Evolutionary conservation across 495 filamentous ascomycete genomes (phyloP).

Genomic region (Pyrenula aspistea): DNA sequence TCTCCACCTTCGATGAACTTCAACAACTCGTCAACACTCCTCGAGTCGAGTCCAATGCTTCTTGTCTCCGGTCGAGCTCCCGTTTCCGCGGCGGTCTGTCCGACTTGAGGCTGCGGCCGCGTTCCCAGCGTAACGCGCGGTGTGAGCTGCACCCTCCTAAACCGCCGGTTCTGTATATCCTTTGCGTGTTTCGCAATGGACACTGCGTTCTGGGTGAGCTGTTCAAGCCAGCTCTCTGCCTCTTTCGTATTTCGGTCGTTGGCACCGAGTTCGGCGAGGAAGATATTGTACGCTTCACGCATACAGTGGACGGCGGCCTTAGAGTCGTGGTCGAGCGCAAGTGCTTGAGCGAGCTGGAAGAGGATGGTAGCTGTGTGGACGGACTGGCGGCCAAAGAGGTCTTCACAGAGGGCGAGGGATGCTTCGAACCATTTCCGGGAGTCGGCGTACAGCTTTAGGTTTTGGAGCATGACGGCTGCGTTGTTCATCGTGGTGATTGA

Average conservation of each 20-base stretch:
- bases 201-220: conserved; percentile 89
- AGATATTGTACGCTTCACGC: conserved; percentile 92
- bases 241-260: conserved; percentile 94
- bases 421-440: conserved; percentile 95
- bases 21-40: conserved; percentile 76
- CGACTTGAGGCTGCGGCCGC: conserved; percentile 39
- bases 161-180: conserved; percentile 59
- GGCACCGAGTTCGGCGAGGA: conserved; percentile 69
- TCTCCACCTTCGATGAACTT: conserved; percentile 75
- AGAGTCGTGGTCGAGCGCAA: conserved; percentile 84
- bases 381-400: conserved; percentile 73
- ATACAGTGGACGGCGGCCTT: conserved; percentile 83
- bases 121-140: conserved; percentile 41
- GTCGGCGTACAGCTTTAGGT: conserved; percentile 80
- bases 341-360: conserved; percentile 91
- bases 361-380: conserved; percentile 91
- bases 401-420: conserved; percentile 74
- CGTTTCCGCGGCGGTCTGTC: conserved; percentile 36
- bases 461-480: conserved; percentile 94
- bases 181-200: conserved; percentile 85
- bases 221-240: conserved; percentile 87
- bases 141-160: conserved; percentile 46
- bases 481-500: conserved; percentile 99
- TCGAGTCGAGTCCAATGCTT: conserved; percentile 40
- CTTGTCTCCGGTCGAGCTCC: conserved; percentile 17